A percentile compares a stretch with the other conserved stretches of the same genome.
phyloP scores from a whole-genome alignment of 148 eudicot genomes.

The Camellia lanceoleosa region DNA sequence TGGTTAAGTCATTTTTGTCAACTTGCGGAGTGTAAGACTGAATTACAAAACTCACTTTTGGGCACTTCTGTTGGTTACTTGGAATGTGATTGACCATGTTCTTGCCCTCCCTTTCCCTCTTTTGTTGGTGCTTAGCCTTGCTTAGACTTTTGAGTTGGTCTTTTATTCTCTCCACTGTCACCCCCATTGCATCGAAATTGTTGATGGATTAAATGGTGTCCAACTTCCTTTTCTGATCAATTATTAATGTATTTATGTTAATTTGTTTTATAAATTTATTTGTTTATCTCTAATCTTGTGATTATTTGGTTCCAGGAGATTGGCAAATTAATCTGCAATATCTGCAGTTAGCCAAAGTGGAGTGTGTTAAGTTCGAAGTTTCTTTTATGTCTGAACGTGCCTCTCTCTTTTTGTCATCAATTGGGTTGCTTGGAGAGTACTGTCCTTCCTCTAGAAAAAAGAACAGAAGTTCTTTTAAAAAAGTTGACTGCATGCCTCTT shows the following conservation, averaged over 20 bases:
- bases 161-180: too few relatives aligned
- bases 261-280: not conserved
- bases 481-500: slow-evolving; percentile 59
- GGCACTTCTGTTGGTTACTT: not conserved
- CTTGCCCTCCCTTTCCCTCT: not conserved
- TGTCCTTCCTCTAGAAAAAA: slow-evolving; percentile 55
- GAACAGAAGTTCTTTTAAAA: slow-evolving; percentile 23
- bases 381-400: slow-evolving; percentile 79
- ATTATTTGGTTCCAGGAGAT: slow-evolving; percentile 23
- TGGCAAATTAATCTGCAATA: slow-evolving; percentile 39
- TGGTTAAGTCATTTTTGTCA: not conserved
- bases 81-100: not conserved
- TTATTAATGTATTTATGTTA: too few relatives aligned
- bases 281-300: not conserved
- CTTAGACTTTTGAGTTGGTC: too few relatives aligned
- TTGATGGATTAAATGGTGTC: too few relatives aligned
- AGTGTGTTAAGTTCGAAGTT: slow-evolving; percentile 42
- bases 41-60: too few relatives aligned
- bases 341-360: slow-evolving; percentile 50
- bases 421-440: slow-evolving; percentile 75
- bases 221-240: too few relatives aligned
- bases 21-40: not conserved
- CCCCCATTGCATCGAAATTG: too few relatives aligned
- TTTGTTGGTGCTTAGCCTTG: too few relatives aligned
- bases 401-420: slow-evolving; percentile 50